Percentiles rank a stretch among this genome's conserved stretches.
These are phyloP conservation scores for Streptanthus diversifolius DNA, from an alignment of 345 rosid species.

Conservation along the genomic window DNA sequence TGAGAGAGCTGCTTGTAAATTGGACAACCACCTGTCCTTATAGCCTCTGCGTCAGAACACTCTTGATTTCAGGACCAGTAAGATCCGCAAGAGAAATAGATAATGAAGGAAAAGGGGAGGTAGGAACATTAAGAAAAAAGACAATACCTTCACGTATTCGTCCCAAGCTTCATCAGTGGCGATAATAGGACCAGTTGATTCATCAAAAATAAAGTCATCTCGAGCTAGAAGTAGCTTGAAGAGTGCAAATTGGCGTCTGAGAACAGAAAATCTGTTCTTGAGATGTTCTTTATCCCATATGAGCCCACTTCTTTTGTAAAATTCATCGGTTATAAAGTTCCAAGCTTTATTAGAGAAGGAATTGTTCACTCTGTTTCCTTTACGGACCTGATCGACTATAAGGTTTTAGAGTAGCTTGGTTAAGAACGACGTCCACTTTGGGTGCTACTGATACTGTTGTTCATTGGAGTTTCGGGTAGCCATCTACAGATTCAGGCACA, in stretches of 20 bases:
- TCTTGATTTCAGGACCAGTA: slow-evolving; percentile 31
- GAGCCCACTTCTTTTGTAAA: slow-evolving; percentile 38
- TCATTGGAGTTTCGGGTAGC: background rate
- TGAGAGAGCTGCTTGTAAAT: slow-evolving; percentile 45
- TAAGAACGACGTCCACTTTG: slow-evolving; percentile 42
- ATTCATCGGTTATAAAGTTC: slow-evolving; percentile 39
- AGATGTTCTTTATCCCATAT: slow-evolving; percentile 49
- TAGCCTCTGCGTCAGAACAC: slow-evolving; percentile 51
- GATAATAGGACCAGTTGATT: slow-evolving; percentile 35
- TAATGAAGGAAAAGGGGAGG: background rate
- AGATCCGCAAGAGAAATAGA: slow-evolving; percentile 4
- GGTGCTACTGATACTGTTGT: slow-evolving; percentile 25
- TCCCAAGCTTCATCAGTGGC: slow-evolving; percentile 51
- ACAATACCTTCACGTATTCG: slow-evolving; percentile 37
- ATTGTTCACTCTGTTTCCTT: slow-evolving; percentile 43
- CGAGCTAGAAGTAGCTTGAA: slow-evolving; percentile 42
- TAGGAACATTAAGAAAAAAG: background rate
- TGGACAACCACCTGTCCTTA: slow-evolving; percentile 46
- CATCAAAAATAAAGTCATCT: slow-evolving; percentile 42
- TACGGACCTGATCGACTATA: slow-evolving; percentile 43
- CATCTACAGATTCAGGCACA: slow-evolving; percentile 3
- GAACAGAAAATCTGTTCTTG: slow-evolving; percentile 37
- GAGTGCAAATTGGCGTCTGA: slow-evolving; percentile 41
- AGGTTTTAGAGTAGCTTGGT: slow-evolving; percentile 46
- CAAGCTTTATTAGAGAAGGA: slow-evolving; percentile 45